Conservation (phyloP, 345 rosid genomes). For the Jatropha curcas region DNA sequence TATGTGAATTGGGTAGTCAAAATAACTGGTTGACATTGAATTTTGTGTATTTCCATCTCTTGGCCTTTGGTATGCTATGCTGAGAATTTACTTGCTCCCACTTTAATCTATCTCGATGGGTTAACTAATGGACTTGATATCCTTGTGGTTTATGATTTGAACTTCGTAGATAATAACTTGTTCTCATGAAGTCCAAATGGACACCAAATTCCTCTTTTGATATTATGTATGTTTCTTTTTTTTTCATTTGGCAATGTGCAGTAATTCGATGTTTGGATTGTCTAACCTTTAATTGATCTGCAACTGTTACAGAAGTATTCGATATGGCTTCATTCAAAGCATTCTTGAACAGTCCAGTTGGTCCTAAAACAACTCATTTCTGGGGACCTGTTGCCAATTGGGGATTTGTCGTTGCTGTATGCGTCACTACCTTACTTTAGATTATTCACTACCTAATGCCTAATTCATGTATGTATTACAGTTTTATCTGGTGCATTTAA, state of each 20-base stretch:
- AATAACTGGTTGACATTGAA: neutral
- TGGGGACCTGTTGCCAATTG: conserved; percentile 56
- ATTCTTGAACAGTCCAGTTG: conserved; percentile 48
- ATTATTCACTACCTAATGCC: neutral
- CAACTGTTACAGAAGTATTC: conserved; percentile 9
- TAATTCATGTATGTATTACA: neutral
- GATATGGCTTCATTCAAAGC: conserved; percentile 17
- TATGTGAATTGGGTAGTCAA: neutral
- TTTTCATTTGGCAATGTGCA: neutral
- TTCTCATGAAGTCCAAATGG: neutral
- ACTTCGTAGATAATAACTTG: too few species aligned
- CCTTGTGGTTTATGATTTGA: neutral
- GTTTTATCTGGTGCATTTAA: conserved; percentile 15
- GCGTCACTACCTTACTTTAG: conserved; percentile 5
- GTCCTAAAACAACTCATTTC: conserved; percentile 59
- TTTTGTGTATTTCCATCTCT: neutral
- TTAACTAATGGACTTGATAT: neutral
- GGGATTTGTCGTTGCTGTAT: conserved; percentile 48
- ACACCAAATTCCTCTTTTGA: neutral
- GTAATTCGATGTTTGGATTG: neutral
- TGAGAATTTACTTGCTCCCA: neutral
- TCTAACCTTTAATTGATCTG: neutral
- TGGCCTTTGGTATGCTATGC: too few species aligned
- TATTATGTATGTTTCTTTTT: too few species aligned
- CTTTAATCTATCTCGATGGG: neutral